These are phyloP conservation scores for Cercospora sojina DNA, from an alignment of 2,329 filamentous ascomycete species.

Conservation along the genomic window DNA sequence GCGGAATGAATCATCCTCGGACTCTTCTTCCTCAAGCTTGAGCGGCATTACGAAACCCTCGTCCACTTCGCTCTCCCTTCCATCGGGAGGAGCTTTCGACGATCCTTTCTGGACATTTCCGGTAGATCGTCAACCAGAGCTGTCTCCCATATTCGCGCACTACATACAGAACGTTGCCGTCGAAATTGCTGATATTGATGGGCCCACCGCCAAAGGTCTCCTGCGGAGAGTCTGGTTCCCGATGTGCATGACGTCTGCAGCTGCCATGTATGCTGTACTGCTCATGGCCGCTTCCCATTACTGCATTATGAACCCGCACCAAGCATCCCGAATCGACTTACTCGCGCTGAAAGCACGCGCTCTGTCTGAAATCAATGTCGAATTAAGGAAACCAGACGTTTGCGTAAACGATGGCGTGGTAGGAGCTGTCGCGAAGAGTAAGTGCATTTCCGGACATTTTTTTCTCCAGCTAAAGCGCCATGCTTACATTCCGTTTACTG, in stretches of 20 bases:
- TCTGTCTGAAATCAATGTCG: conserved; percentile 43
- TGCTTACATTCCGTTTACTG: not conserved
- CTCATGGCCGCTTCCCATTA: conserved; percentile 44
- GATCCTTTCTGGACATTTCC: conserved; percentile 7
- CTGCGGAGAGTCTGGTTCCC: conserved; percentile 43
- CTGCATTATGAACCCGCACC: conserved; percentile 32
- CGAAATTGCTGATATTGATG: conserved; percentile 45
- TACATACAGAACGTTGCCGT: conserved; percentile 39
- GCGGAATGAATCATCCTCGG: not conserved
- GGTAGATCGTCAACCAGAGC: conserved; percentile 7
- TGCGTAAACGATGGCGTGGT: conserved; percentile 44
- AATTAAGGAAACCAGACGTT: conserved; percentile 32
- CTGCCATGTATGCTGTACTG: conserved; percentile 44
- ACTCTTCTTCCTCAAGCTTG: not conserved
- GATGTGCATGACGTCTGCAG: conserved; percentile 39
- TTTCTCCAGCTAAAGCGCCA: no score
- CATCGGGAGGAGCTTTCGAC: conserved; percentile 3
- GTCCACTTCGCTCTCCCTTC: not conserved
- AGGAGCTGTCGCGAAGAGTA: conserved; percentile 49
- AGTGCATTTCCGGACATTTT: not conserved
- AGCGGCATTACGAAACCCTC: not conserved
- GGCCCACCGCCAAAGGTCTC: conserved; percentile 36
- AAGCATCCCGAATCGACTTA: conserved; percentile 34
- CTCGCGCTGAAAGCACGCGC: conserved; percentile 45
- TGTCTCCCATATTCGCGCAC: conserved; percentile 6